These are phyloP conservation scores for Echites panduratus DNA, from an alignment of 257 asterid genomes.

Conservation along the genomic window DNA sequence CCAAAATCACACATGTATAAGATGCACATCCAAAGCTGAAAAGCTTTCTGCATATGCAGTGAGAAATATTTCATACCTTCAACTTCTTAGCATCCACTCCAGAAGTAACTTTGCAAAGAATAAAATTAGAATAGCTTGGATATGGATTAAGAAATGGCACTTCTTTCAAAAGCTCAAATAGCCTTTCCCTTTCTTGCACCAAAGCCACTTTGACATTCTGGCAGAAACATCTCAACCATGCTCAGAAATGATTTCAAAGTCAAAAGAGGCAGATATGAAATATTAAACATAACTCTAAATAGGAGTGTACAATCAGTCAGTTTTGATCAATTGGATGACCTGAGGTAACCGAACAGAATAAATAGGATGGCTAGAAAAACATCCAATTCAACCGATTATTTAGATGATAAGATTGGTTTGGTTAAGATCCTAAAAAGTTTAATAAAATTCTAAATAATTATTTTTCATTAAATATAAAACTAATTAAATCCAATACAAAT, in stretches of 20 bases:
- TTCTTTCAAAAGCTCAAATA: slow-evolving; percentile 71
- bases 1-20: neutral
- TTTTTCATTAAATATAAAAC: too few species aligned
- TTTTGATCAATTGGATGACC: too few species aligned
- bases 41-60: neutral
- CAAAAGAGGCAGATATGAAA: neutral
- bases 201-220: slow-evolving; percentile 90
- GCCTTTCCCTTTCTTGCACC: slow-evolving; percentile 82
- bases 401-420: too few species aligned
- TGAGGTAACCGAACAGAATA: too few species aligned
- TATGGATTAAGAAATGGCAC: slow-evolving; percentile 83
- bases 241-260: slow-evolving; percentile 7
- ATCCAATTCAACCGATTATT: too few species aligned
- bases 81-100: slow-evolving; percentile 91
- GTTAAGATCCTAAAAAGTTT: too few species aligned
- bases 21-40: neutral
- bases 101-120: slow-evolving; percentile 85
- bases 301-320: too few species aligned
- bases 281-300: neutral
- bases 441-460: too few species aligned
- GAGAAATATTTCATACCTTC: slow-evolving; percentile 51
- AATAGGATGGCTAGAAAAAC: too few species aligned
- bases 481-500: too few species aligned
- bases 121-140: slow-evolving; percentile 90
- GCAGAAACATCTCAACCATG: slow-evolving; percentile 16